Base-by-base conservation (phyloP, 192 early-diverging fungal species). In the Coemansia sp. region DNA sequence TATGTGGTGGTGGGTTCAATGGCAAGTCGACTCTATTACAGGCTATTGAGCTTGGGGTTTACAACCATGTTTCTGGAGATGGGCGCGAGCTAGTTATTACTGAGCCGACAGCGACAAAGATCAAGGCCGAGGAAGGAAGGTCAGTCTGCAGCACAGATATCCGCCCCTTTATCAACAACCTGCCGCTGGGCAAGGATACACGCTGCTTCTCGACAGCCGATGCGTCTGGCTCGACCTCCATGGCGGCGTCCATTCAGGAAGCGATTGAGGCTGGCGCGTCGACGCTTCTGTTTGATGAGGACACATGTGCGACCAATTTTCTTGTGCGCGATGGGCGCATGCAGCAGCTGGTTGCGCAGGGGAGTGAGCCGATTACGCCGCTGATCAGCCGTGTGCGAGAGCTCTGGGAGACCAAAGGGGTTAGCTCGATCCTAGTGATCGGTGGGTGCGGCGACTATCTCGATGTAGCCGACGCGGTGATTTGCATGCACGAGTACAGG, bases 291-390 rank as follows among this genome's bases (percentile, higher is more conserved):
- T 79, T 84, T 54, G 85, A 87, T 58, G 85, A 87, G 51, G 85
- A 87, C 57, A 85, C 84, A 2, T 85, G 84, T 22, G 85, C 85
- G 18, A 87, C 84, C 10, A 87, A 87, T 56, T 87, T 87, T 59
- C 66, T 87, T n/a, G 72, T 85, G 27, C 82, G 83, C 9, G 85
- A 87, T 47, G 49, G 60, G 14, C 79, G 85, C 22, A 87, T 87
- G 84, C 78, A 81, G 61, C 52, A 50, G 65, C 68, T 87, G 24
- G 77, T 87, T 0, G 41, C 70, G 12, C 74, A 58, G 41, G 62
- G 66, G 18, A 52, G 64, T n/a, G 85, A 87, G 51, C 85, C 85
- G 0, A 84, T 87, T 28, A 87, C 85, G 50, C 84, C 85, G 8
- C 75, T 87, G n/a, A 68, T 85, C 25, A 64, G 61, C 62, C 72